Percentiles rank a stretch among this genome's conserved stretches.
phyloP scores from a whole-genome alignment of 176 grass and related monocot genomes.

The Ensete ventricosum region DNA sequence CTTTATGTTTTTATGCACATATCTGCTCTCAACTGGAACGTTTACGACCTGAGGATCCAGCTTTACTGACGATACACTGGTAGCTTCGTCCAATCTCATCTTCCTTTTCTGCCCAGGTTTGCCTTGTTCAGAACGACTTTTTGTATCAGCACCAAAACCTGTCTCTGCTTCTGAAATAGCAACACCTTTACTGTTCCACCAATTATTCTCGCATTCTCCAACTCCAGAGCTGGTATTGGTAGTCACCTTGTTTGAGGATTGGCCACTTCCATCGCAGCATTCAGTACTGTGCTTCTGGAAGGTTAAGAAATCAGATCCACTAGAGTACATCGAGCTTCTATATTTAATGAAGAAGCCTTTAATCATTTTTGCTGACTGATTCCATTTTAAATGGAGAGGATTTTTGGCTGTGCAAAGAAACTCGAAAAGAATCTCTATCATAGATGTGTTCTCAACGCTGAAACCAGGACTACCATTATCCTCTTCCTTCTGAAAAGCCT shows the following conservation, averaged over 20 bases:
- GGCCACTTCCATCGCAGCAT: not conserved
- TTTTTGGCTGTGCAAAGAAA: conserved; percentile 21
- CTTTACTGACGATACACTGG: not conserved
- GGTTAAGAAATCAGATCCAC: not conserved
- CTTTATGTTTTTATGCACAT: not conserved
- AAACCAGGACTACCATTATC: not conserved
- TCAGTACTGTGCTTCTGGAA: conserved; percentile 13
- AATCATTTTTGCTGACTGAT: conserved; percentile 2
- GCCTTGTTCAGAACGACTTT: not conserved
- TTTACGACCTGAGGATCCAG: not conserved
- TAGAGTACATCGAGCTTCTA: conserved; percentile 17
- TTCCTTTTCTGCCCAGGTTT: not conserved
- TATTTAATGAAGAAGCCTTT: conserved; percentile 18
- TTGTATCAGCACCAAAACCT: conserved; percentile 3
- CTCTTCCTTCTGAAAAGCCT: conserved; percentile 21
- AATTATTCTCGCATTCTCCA: not conserved
- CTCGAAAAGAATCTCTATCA: conserved; percentile 15
- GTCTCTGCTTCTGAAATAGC: not conserved
- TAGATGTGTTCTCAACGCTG: conserved; percentile 1
- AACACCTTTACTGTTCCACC: not conserved
- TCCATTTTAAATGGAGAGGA: conserved; percentile 11
- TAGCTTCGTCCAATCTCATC: not conserved
- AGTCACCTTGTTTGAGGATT: not conserved
- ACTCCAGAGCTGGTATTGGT: not conserved
- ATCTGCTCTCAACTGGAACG: not conserved